Conservation (phyloP, 768 basidiomycete species). For the Hericium erinaceus region DNA sequence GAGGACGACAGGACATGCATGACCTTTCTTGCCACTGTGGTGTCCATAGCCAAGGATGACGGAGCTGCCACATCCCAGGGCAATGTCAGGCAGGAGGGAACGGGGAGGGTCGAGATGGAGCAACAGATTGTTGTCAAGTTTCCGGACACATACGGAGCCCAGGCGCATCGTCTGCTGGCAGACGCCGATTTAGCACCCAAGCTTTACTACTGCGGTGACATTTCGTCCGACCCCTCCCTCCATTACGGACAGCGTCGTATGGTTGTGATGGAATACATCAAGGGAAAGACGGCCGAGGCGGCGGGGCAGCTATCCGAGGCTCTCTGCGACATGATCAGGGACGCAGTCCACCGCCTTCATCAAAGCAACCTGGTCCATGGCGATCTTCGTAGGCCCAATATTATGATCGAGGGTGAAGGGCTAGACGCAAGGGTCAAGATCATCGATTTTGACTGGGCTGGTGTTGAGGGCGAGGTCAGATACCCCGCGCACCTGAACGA, state of each 20-base stretch:
- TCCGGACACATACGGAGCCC: slow-evolving; percentile 23
- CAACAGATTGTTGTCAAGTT: slow-evolving; percentile 28
- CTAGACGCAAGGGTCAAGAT: slow-evolving; percentile 10
- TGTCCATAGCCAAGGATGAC: too few relatives aligned
- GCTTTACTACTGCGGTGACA: slow-evolving; percentile 9
- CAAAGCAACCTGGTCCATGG: slow-evolving; percentile 24
- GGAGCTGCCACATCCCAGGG: too few relatives aligned
- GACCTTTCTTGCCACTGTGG: too few relatives aligned
- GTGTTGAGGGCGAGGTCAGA: slow-evolving; percentile 14
- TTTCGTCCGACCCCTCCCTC: slow-evolving; percentile 2
- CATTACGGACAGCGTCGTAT: slow-evolving; percentile 15
- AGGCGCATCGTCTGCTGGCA: slow-evolving; percentile 26
- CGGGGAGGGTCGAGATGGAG: not conserved
- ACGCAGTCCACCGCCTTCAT: slow-evolving; percentile 10
- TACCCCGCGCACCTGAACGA: slow-evolving; percentile 7
- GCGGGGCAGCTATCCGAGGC: too few relatives aligned
- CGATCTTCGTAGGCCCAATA: slow-evolving; percentile 26
- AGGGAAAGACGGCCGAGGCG: slow-evolving; percentile 14
- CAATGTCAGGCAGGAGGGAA: too few relatives aligned
- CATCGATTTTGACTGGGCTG: slow-evolving; percentile 33
- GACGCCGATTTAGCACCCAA: slow-evolving; percentile 16
- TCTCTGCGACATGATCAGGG: too few relatives aligned
- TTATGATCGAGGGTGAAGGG: slow-evolving; percentile 15
- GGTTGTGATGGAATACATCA: slow-evolving; percentile 32
- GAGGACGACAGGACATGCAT: too few relatives aligned